Evolutionary conservation across 495 filamentous ascomycete genomes (phyloP).

Genomic region (Oidiodendron maius): DNA sequence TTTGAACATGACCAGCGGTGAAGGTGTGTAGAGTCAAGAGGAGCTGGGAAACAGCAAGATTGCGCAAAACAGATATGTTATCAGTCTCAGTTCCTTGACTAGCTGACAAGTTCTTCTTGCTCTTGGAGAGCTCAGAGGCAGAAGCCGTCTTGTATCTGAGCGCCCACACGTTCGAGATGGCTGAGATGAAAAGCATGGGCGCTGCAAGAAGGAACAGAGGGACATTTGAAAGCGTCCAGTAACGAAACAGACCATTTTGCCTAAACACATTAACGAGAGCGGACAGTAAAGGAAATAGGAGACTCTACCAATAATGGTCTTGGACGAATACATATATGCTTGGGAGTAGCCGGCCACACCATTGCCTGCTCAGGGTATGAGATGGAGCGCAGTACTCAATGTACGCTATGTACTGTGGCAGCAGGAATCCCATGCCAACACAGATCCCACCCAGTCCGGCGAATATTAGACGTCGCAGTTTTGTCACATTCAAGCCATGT

Average conservation of each 20-base stretch:
- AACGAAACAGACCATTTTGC: conserved; percentile 80
- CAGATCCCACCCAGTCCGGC: conserved; percentile 59
- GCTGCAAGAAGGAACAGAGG: conserved; percentile 81
- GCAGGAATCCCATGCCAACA: conserved; percentile 56
- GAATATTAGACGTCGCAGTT: conserved; percentile 41
- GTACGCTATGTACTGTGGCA: conserved; percentile 76
- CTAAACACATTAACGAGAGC: conserved; percentile 36
- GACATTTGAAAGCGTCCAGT: conserved; percentile 83
- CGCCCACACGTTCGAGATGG: conserved; percentile 51
- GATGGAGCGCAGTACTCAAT: conserved; percentile 54
- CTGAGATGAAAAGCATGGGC: conserved; percentile 70
- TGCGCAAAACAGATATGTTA: conserved; percentile 7
- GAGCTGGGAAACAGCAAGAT: conserved; percentile 64
- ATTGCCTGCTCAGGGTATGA: conserved; percentile 45
- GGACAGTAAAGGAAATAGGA: background rate
- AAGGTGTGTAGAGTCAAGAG: conserved; percentile 65
- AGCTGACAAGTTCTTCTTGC: background rate
- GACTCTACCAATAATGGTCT: conserved; percentile 75
- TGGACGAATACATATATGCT: conserved; percentile 94
- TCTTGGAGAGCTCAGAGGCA: background rate
- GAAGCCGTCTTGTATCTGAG: conserved; percentile 13
- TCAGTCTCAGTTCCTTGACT: background rate
- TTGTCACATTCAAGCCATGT: background rate
- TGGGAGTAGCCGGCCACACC: conserved; percentile 67
- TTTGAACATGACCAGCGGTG: conserved; percentile 84